Evolutionary conservation across 495 filamentous ascomycete species (phyloP).

Genomic region (Coniosporium apollinis): DNA sequence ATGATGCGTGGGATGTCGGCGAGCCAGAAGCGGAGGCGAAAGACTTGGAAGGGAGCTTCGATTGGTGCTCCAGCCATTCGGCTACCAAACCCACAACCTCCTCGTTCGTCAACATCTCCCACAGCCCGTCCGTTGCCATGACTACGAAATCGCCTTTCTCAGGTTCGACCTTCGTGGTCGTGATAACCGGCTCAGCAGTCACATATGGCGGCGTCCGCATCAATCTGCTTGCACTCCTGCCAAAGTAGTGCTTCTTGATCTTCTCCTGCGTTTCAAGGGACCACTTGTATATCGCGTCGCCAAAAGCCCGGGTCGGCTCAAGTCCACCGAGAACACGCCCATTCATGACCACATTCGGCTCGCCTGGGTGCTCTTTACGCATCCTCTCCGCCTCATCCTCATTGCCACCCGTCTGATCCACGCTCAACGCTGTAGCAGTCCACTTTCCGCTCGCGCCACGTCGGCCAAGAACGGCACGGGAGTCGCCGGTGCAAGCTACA

Average conservation of each 20-base stretch:
- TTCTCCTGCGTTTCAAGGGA: constrained; percentile 60
- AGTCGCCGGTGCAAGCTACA: constrained; percentile 90
- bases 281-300: constrained; percentile 97
- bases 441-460: constrained; percentile 68
- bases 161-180: constrained; percentile 86
- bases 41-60: too few relatives aligned
- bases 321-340: constrained; percentile 83
- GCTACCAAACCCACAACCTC: constrained; percentile 94
- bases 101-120: constrained; percentile 99
- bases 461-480: constrained; percentile 78
- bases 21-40: constrained; percentile 22
- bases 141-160: constrained; percentile 87
- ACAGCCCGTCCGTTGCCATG: constrained; percentile 90
- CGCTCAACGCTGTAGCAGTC: constrained; percentile 74
- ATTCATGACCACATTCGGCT: constrained; percentile 66
- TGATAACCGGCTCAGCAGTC: constrained; percentile 88
- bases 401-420: constrained; percentile 83
- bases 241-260: constrained; percentile 74
- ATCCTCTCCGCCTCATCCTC: constrained; percentile 67
- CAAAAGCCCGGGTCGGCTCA: constrained; percentile 86
- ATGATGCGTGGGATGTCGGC: constrained; percentile 21
- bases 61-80: constrained; percentile 92
- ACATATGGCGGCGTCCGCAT: constrained; percentile 92
- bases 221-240: constrained; percentile 48
- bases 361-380: constrained; percentile 70